Evolutionary conservation across 352 stramenopile species (phyloP).

Genomic region (Globisporangium iwayamae): DNA sequence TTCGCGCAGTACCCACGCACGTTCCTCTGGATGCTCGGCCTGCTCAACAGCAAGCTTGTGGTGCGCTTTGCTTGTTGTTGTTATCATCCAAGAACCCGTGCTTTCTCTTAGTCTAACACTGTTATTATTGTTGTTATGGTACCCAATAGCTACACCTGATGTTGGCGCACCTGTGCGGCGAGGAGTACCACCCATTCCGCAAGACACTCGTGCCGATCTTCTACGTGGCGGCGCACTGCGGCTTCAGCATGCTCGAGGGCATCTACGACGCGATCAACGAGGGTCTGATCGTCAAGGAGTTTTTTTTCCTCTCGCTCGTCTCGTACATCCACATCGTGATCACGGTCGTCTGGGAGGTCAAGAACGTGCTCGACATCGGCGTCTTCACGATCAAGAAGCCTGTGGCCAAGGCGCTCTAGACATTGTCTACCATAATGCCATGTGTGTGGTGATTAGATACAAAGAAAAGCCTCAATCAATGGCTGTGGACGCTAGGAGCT

Average conservation of each 20-base stretch:
- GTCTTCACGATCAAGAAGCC: constrained; percentile 70
- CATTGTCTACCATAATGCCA: not conserved
- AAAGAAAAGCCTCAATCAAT: no score
- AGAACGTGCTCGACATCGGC: constrained; percentile 74
- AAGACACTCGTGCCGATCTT: constrained; percentile 90
- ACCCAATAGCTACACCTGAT: constrained; percentile 75
- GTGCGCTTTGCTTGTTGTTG: constrained; percentile 25
- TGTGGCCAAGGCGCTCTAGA: constrained; percentile 23
- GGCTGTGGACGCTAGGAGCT: no score
- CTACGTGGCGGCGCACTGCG: constrained; percentile 80
- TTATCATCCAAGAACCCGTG: no score
- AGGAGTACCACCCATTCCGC: constrained; percentile 87
- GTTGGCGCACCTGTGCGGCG: constrained; percentile 80
- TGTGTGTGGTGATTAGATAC: not conserved
- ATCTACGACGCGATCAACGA: constrained; percentile 85
- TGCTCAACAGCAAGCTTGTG: constrained; percentile 88
- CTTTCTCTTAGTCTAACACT: not conserved
- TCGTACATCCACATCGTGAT: constrained; percentile 86
- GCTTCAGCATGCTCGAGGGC: constrained; percentile 78
- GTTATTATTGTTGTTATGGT: not conserved
- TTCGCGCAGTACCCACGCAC: constrained; percentile 68
- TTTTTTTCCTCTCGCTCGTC: constrained; percentile 85
- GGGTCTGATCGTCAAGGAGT: constrained; percentile 78
- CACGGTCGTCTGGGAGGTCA: constrained; percentile 85
- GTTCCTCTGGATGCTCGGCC: constrained; percentile 85